These are phyloP conservation scores for Alternaria panax DNA, from an alignment of 2,329 filamentous ascomycete species.

Conservation along the genomic window DNA sequence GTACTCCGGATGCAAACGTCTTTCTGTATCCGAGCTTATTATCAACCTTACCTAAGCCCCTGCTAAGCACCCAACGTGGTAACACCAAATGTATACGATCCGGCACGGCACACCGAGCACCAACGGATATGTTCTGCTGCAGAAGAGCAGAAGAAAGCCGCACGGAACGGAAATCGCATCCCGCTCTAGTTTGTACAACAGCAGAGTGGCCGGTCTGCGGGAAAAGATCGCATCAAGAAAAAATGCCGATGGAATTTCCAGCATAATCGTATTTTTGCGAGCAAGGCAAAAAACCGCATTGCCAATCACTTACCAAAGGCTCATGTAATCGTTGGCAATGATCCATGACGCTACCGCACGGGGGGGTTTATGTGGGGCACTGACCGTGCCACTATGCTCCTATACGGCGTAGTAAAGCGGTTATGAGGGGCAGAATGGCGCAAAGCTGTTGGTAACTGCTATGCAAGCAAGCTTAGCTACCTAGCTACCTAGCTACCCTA, in stretches of 20 bases:
- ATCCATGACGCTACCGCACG: constrained; percentile 13
- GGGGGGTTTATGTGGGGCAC: constrained; percentile 5
- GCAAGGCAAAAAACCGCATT: background rate
- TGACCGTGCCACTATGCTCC: background rate
- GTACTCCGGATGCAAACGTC: constrained; percentile 4
- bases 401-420: background rate
- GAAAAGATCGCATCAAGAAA: background rate
- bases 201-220: background rate
- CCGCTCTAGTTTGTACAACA: no score
- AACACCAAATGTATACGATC: background rate
- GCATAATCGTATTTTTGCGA: background rate
- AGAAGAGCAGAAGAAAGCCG: constrained; percentile 5
- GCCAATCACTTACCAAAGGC: background rate
- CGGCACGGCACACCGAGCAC: background rate
- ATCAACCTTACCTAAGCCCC: background rate
- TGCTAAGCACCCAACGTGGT: background rate
- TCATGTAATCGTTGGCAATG: background rate
- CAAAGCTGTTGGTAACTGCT: background rate
- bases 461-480: background rate
- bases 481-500: no score
- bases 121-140: background rate
- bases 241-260: background rate
- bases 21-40: constrained; percentile 17
- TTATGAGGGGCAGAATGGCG: constrained; percentile 8
- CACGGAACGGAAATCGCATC: background rate